Base-by-base conservation (phyloP, 768 basidiomycete species). In the Xanthoconium purpureum region DNA sequence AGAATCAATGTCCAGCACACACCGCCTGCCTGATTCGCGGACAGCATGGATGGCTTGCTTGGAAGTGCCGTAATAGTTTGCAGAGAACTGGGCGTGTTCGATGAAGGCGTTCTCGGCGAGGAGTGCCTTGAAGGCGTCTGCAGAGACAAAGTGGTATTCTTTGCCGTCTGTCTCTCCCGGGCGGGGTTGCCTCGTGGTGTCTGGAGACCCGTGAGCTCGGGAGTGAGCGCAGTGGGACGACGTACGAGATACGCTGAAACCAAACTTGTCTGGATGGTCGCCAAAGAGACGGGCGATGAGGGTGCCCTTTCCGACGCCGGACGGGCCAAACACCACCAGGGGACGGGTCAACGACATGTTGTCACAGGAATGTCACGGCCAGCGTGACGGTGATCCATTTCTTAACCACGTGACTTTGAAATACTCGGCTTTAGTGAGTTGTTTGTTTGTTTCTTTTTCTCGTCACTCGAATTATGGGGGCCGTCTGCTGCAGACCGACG, bases 1-100 rank as follows among this genome's bases (percentile, higher is more conserved):
- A 11, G 90, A 87, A 66, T 98, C 96, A 56, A 98, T 98, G 69
- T 98, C 96, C 38, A 98, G 81, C 56, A 98, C 87, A 69, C 96
- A 98, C 13, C 92, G 84, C 58, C 81, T 83, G 15, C 91, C 92
- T 4, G 80, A 76, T 17, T 79, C 72, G 36, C 83, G 78, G 29
- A 97, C 87, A 32, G 80, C 78, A 35, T 79, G 75, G 32, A 98
- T 84, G 20, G 94, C 85, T 59, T 83, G 78, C 58, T 87, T 85
- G 62, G 88, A 92, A 6, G 94, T 96, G n/a, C 95, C 95, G 67
- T 98, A 98, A 64, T 82, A 81, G 68, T 98, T 97, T 24, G 88
- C 84, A 1, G 90, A 92, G 74, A 96, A 98, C 71, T 96, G 86
- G 15, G 96, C 94, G 63, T 93, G 84, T 74, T 98, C 96, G 61